Base-by-base conservation (phyloP, 192 early-diverging fungal species). In the Backusella mclennaniae region DNA sequence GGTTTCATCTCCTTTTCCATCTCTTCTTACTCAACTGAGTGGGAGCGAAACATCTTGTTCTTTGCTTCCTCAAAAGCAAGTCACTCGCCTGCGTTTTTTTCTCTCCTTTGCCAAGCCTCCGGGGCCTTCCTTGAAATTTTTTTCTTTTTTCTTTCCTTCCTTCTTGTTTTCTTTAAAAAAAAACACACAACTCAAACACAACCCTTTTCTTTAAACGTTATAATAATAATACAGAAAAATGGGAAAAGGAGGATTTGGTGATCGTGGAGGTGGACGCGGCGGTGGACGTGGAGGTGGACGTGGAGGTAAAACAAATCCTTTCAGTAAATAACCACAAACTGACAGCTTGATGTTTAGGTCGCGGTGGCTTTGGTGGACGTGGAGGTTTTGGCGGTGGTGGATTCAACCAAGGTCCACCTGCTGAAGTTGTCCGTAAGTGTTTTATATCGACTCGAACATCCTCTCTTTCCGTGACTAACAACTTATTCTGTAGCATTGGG, bases 401-500 rank as follows among this genome's bases (percentile, higher is more conserved):
- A 35, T 68, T 68, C 36, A 72, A 66, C 38, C 75, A 80, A 70
- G 79, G 79, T 5, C 79, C 79, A 63, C 79, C 79, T 35, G 79
- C 73, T 63, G 81, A 82, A 76, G 71, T 82, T 35, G 81, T 82
- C 67, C 35, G 81, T 82, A 78, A 82, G 77, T 78, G 29, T 46
- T 74, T 66, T 52, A 66, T 59, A 36, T 67, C 19, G 41, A 11
- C 42, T 44, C 15, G 38, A 39, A 3, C 8, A 12, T 6, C 38
- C 11, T 38, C 38, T 39, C 38, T 9, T 76, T 35, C 8, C 35
- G 11, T 38, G 42, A 44, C 36, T 46, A 53, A 59, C 35, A 71
- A 17, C 8, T 31, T 6, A n/a, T n/a, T 36, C 4, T 17, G 63
- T 73, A 95, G 94, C 92, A 73, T 92, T 98, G 87, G 98, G 98